Evolutionary conservation across 371 early-diverging fungal genomes (phyloP).

Genomic region (Thermomucor indicae-seudaticae): DNA sequence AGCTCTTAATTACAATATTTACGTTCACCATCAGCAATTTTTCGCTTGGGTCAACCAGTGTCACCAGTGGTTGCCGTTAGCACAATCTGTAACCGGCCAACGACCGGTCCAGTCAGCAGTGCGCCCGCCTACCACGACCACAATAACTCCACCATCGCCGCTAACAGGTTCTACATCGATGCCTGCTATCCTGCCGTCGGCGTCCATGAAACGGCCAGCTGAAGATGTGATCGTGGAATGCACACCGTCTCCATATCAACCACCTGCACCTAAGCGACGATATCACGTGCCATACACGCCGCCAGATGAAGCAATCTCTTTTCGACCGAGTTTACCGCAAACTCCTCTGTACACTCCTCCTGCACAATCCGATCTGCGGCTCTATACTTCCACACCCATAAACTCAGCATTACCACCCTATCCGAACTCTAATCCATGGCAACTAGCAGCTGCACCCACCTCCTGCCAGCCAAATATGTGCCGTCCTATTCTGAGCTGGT

Average conservation of each 20-base stretch:
- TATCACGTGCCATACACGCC: slow-evolving; percentile 16
- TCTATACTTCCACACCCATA: background rate
- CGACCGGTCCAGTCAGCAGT: slow-evolving; percentile 13
- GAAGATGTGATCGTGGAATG: too few relatives aligned
- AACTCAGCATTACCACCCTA: background rate
- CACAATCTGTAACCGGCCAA: background rate
- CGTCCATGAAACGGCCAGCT: slow-evolving; percentile 8
- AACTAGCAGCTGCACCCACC: background rate
- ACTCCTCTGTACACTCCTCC: background rate
- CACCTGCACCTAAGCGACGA: slow-evolving; percentile 1
- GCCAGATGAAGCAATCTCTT: slow-evolving; percentile 8
- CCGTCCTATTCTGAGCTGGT: slow-evolving; percentile 43
- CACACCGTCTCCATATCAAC: background rate
- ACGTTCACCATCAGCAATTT: slow-evolving; percentile 33
- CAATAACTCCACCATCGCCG: slow-evolving; percentile 4
- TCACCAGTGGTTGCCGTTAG: slow-evolving; percentile 18
- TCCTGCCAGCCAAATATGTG: slow-evolving; percentile 6
- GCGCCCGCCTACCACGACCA: background rate
- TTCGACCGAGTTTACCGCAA: background rate
- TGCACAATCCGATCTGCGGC: slow-evolving; percentile 1
- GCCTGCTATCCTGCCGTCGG: slow-evolving; percentile 10
- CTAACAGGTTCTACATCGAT: slow-evolving; percentile 8
- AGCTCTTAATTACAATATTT: slow-evolving; percentile 51
- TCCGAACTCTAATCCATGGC: too few relatives aligned
- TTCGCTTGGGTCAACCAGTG: slow-evolving; percentile 36